Conservation (phyloP, 495 filamentous ascomycete genomes). For the Rhypophila decipiens region DNA sequence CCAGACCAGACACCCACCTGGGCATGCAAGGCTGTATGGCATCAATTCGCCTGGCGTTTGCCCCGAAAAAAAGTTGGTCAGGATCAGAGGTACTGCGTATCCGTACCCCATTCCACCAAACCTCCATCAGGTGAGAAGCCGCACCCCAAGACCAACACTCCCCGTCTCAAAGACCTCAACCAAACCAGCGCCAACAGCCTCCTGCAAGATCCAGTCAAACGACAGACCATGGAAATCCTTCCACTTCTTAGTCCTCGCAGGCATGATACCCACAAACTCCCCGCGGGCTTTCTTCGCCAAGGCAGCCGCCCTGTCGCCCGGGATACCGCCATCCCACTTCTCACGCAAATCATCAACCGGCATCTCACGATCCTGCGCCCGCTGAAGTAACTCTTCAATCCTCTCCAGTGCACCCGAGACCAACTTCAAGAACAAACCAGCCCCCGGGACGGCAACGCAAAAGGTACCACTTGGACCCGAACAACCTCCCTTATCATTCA, state of each 20-base stretch:
- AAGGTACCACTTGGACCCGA: slow-evolving; percentile 31
- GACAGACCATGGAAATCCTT: slow-evolving; percentile 67
- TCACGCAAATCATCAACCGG: slow-evolving; percentile 63
- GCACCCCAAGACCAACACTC: slow-evolving; percentile 68
- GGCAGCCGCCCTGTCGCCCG: slow-evolving; percentile 45
- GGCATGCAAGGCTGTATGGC: too few relatives aligned
- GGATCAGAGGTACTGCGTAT: too few relatives aligned
- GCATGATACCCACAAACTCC: slow-evolving; percentile 63
- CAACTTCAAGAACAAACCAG: slow-evolving; percentile 69
- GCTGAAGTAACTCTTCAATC: slow-evolving; percentile 57
- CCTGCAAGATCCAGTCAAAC: slow-evolving; percentile 74
- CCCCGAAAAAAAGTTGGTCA: too few relatives aligned
- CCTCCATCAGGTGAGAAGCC: slow-evolving; percentile 22
- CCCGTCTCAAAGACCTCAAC: slow-evolving; percentile 81
- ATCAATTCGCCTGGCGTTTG: too few relatives aligned
- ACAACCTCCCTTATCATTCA: slow-evolving; percentile 14
- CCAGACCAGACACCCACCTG: too few relatives aligned
- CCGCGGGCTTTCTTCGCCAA: slow-evolving; percentile 58
- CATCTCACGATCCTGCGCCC: slow-evolving; percentile 57
- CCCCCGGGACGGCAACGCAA: slow-evolving; percentile 65
- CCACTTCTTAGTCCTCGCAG: slow-evolving; percentile 77
- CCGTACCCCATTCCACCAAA: too few relatives aligned
- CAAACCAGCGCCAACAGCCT: slow-evolving; percentile 71
- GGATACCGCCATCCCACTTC: slow-evolving; percentile 74
- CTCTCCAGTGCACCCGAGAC: slow-evolving; percentile 59